These are phyloP conservation scores for Elsinoe australis DNA, from an alignment of 2,329 filamentous ascomycete genomes.

Conservation along the genomic window DNA sequence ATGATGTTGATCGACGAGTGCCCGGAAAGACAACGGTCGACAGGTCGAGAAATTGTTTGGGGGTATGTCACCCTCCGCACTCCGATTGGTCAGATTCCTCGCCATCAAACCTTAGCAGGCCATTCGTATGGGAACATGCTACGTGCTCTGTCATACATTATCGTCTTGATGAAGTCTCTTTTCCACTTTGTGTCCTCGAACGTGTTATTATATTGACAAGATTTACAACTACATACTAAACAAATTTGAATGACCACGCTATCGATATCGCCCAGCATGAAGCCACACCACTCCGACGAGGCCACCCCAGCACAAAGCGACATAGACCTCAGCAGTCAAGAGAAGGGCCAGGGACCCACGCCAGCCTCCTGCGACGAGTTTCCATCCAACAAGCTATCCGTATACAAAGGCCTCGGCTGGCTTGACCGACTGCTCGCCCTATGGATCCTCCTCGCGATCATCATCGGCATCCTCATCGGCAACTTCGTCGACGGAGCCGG, in stretches of 20 bases:
- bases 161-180: too few species aligned
- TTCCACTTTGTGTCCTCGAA: too few species aligned
- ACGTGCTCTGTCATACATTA: too few species aligned
- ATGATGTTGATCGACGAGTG: too few species aligned
- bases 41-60: too few species aligned
- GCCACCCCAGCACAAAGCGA: neutral
- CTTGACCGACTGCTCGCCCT: constrained; percentile 41
- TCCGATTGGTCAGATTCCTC: neutral
- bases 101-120: neutral
- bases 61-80: neutral
- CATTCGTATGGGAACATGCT: too few species aligned
- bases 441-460: constrained; percentile 73
- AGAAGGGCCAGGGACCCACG: neutral
- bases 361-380: neutral
- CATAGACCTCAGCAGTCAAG: neutral
- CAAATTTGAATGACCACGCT: too few species aligned
- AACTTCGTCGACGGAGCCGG: constrained; percentile 63
- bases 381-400: constrained; percentile 17
- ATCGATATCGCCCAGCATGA: too few species aligned
- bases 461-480: constrained; percentile 64
- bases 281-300: neutral
- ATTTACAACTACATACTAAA: too few species aligned
- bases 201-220: too few species aligned
- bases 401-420: constrained; percentile 37
- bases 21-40: too few species aligned